A percentile compares a stretch with the other conserved stretches of the same genome.
Evolutionary conservation across 163 green algal species (phyloP).

Genomic region (Chlamydomonas reinhardtii): DNA sequence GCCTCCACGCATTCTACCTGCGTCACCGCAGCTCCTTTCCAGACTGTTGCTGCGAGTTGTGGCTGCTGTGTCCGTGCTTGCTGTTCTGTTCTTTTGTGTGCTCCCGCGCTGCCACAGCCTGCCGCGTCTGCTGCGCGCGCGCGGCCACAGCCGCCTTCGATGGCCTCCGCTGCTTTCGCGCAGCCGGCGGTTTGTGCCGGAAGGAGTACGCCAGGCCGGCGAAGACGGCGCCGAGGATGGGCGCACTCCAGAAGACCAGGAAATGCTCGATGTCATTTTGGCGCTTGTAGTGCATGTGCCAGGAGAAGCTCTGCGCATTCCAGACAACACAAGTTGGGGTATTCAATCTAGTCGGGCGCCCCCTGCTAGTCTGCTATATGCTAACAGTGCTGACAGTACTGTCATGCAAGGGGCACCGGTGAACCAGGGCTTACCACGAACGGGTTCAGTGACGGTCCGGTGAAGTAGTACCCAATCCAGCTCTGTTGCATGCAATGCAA

Average conservation of each 20-base stretch:
- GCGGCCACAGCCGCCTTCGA: conserved; percentile 2
- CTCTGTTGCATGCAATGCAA: not conserved
- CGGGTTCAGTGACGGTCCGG: conserved; percentile 43
- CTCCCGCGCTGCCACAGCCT: too few species aligned
- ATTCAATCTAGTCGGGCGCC: not conserved
- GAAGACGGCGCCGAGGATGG: conserved; percentile 15
- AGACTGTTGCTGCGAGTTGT: not conserved
- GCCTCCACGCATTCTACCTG: too few species aligned
- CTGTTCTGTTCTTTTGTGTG: not conserved
- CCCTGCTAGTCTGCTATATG: too few species aligned
- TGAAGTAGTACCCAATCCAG: conserved; percentile 45
- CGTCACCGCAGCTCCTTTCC: not conserved
- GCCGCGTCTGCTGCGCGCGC: not conserved
- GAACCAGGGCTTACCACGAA: conserved; percentile 9
- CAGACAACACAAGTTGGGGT: not conserved
- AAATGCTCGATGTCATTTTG: conserved; percentile 39
- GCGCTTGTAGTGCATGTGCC: conserved; percentile 46
- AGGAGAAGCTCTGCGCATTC: conserved; percentile 19
- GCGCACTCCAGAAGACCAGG: conserved; percentile 45
- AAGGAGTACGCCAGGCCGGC: conserved; percentile 11
- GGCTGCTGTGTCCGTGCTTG: not conserved
- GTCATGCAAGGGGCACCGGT: not conserved
- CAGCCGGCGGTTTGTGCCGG: not conserved
- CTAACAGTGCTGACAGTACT: too few species aligned
- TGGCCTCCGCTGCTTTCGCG: conserved; percentile 1